These are phyloP conservation scores for Fusarium pseudoanthophilum DNA, from an alignment of 2,329 filamentous ascomycete species.

Conservation along the genomic window DNA sequence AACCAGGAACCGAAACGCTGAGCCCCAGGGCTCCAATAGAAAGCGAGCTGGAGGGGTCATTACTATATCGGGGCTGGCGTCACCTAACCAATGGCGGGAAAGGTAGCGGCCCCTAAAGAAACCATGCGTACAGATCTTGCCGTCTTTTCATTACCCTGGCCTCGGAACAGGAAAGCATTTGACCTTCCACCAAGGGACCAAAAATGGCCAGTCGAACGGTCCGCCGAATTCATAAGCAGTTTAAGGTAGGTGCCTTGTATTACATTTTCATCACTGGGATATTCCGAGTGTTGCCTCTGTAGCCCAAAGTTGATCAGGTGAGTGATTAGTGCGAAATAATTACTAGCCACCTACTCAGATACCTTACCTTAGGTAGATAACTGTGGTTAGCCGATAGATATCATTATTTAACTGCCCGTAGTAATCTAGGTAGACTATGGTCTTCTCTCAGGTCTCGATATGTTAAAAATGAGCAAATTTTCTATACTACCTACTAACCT, in stretches of 20 bases:
- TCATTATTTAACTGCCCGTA: not conserved
- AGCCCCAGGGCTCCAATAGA: conserved; percentile 38
- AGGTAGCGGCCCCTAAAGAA: not conserved
- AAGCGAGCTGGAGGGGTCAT: conserved; percentile 40
- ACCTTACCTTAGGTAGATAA: not conserved
- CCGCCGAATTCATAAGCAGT: not conserved
- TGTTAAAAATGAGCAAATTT: not conserved
- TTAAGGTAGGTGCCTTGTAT: not conserved
- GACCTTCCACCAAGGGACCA: not conserved
- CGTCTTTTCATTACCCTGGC: not conserved
- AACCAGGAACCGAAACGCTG: conserved; percentile 29
- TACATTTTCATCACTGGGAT: not conserved
- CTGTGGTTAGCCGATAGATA: not conserved
- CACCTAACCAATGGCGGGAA: conserved; percentile 33
- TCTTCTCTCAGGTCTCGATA: not conserved
- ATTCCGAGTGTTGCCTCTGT: not conserved
- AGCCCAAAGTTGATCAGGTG: not conserved
- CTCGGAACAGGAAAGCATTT: not conserved
- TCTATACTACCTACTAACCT: not conserved
- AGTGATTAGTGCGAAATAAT: not conserved
- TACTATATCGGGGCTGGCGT: conserved; percentile 45
- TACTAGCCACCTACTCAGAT: not conserved
- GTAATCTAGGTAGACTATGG: not conserved
- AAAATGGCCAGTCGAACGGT: not conserved
- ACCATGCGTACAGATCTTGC: not conserved